Percentiles rank a stretch among this genome's conserved stretches.
These are phyloP conservation scores for Prunus padus DNA, from an alignment of 306 rosid species.

Conservation along the genomic window DNA sequence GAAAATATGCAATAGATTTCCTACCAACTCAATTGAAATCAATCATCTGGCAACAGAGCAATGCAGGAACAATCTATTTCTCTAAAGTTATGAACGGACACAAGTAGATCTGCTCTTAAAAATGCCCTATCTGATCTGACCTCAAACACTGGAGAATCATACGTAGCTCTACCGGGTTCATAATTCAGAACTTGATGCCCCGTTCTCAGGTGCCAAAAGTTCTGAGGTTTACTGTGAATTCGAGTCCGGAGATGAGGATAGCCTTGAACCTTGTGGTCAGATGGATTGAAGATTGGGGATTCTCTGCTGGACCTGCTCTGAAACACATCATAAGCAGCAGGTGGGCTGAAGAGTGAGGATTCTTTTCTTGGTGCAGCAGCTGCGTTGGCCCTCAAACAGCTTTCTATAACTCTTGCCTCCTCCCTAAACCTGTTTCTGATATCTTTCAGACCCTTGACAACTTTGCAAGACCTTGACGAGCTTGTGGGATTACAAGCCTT, in stretches of 20 bases:
- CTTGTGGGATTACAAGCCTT: constrained; percentile 35
- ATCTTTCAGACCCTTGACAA: constrained; percentile 43
- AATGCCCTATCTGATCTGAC: constrained; percentile 45
- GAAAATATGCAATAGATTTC: background rate
- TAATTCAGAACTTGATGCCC: constrained; percentile 33
- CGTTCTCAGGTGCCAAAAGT: constrained; percentile 45
- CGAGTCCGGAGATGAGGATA: constrained; percentile 64
- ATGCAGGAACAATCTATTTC: constrained; percentile 7
- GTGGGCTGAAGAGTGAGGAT: constrained; percentile 42
- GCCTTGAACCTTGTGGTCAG: constrained; percentile 53
- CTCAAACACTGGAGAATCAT: constrained; percentile 61
- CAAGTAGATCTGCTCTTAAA: constrained; percentile 51
- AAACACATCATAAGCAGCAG: constrained; percentile 18
- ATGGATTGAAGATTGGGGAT: constrained; percentile 76
- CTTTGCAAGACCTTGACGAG: constrained; percentile 41
- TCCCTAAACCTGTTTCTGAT: constrained; percentile 70
- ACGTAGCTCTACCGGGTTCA: constrained; percentile 33
- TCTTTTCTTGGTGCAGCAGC: constrained; percentile 36
- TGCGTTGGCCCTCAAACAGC: constrained; percentile 51
- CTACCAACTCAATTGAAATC: background rate
- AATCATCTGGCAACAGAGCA: background rate
- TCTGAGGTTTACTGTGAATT: constrained; percentile 37
- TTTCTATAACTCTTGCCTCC: constrained; percentile 80
- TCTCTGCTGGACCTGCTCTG: constrained; percentile 42
- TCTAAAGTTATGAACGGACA: constrained; percentile 39